These are phyloP conservation scores for Fusarium albosuccineum DNA, from an alignment of 2,329 filamentous ascomycete genomes.

Conservation along the genomic window DNA sequence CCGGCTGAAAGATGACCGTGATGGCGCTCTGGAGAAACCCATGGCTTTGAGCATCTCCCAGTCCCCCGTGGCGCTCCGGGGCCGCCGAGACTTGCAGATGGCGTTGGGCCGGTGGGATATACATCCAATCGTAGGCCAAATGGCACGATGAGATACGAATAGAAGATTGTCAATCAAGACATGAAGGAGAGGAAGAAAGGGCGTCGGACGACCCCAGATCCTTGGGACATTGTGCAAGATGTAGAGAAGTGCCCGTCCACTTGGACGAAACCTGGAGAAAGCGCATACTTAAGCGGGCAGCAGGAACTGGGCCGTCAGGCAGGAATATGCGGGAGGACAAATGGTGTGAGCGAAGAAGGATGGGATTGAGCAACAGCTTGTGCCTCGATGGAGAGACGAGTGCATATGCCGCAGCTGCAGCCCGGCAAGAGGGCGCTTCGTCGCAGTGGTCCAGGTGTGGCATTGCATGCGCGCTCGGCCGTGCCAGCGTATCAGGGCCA, in stretches of 20 bases:
- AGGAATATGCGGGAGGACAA: conserved; percentile 14
- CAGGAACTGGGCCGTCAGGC: conserved; percentile 9
- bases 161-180: conserved; percentile 11
- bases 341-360: conserved; percentile 34
- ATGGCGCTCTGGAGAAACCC: conserved; percentile 5
- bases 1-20: conserved; percentile 10
- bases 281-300: conserved; percentile 40
- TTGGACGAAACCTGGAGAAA: conserved; percentile 25
- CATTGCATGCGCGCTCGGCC: conserved; percentile 19
- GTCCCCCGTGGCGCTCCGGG: conserved; percentile 13
- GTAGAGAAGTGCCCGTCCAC: conserved; percentile 16
- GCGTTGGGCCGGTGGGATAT: conserved; percentile 46
- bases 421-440: conserved; percentile 22
- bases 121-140: conserved; percentile 43
- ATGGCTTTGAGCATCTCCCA: conserved; percentile 26
- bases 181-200: conserved; percentile 32
- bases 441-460: conserved; percentile 17
- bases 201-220: conserved; percentile 28
- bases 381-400: conserved; percentile 31
- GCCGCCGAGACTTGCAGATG: conserved; percentile 27
- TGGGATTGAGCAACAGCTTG: conserved; percentile 23
- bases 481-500: conserved; percentile 17
- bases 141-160: conserved; percentile 6
- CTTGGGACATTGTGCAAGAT: conserved; percentile 24
- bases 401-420: conserved; percentile 45